Percentiles rank a stretch among this genome's conserved stretches.
Evolutionary conservation across 176 grass and related monocot species (phyloP).

Genomic region (Carex pumila): DNA sequence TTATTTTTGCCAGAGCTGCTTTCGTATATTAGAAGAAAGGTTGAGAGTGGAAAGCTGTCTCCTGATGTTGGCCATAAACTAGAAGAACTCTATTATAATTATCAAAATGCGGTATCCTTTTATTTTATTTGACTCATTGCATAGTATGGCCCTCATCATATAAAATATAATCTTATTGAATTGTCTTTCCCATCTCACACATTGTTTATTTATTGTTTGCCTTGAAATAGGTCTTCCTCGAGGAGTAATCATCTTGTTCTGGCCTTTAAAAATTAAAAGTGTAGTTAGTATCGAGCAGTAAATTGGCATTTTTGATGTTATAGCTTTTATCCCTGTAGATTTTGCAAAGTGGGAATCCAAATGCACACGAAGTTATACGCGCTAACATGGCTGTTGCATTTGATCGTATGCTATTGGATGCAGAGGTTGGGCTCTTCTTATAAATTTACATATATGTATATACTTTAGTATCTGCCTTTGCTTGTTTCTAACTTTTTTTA

Average conservation of each 20-base stretch:
- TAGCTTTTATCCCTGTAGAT: conserved; percentile 43
- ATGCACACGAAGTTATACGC: conserved; percentile 56
- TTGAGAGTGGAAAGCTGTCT: conserved; percentile 56
- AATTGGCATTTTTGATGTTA: neutral
- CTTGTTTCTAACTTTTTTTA: conserved; percentile 11
- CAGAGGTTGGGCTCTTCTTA: conserved; percentile 44
- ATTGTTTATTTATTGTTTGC: neutral
- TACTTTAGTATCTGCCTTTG: neutral
- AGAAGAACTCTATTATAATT: conserved; percentile 73
- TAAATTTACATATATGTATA: neutral
- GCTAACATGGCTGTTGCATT: conserved; percentile 72
- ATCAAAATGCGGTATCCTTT: conserved; percentile 56
- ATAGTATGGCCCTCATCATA: neutral
- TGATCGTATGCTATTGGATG: conserved; percentile 74
- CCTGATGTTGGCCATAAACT: conserved; percentile 52
- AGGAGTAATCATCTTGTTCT: neutral
- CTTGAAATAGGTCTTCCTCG: neutral
- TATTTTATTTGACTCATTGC: neutral
- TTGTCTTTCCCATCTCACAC: neutral
- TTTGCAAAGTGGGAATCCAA: conserved; percentile 61
- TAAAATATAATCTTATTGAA: neutral
- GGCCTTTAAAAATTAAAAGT: neutral
- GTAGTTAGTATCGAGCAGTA: neutral
- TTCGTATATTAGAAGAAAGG: conserved; percentile 49
- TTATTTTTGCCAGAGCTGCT: conserved; percentile 48